phyloP scores from a whole-genome alignment of 805 yeast genomes.

The Peterozyma toletana region DNA sequence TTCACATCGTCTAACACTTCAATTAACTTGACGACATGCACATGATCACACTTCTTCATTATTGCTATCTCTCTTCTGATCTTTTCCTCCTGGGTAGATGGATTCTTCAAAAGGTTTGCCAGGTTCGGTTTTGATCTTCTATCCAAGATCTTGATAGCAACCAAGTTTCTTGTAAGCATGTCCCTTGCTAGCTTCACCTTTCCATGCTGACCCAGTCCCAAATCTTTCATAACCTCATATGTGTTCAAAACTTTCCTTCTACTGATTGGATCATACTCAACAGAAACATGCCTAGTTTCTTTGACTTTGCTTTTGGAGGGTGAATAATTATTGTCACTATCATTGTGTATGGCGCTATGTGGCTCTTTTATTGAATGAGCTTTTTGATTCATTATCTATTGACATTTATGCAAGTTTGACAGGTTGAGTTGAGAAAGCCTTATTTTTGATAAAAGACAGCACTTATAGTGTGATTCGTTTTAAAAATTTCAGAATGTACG shows the following conservation, averaged over 20 bases:
- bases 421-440: too few relatives aligned
- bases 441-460: too few relatives aligned
- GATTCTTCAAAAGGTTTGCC: slow-evolving; percentile 28
- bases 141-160: slow-evolving; percentile 92
- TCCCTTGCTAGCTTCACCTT: slow-evolving; percentile 89
- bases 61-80: slow-evolving; percentile 86
- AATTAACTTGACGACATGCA: slow-evolving; percentile 79
- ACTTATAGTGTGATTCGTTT: too few relatives aligned
- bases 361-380: too few relatives aligned
- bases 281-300: slow-evolving; percentile 71
- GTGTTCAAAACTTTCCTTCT: slow-evolving; percentile 79
- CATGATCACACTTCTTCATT: slow-evolving; percentile 86
- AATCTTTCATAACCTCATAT: slow-evolving; percentile 79
- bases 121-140: slow-evolving; percentile 53
- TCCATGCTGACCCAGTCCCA: slow-evolving; percentile 97
- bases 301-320: slow-evolving; percentile 39
- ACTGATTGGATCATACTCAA: slow-evolving; percentile 85
- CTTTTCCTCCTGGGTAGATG: slow-evolving; percentile 51
- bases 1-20: slow-evolving; percentile 85
- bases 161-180: slow-evolving; percentile 50
- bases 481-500: too few relatives aligned
- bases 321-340: too few relatives aligned
- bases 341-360: too few relatives aligned
- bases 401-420: too few relatives aligned
- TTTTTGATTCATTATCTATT: too few relatives aligned